phyloP scores from a whole-genome alignment of 2,329 filamentous ascomycete genomes.

The Rutstroemia sp. region DNA sequence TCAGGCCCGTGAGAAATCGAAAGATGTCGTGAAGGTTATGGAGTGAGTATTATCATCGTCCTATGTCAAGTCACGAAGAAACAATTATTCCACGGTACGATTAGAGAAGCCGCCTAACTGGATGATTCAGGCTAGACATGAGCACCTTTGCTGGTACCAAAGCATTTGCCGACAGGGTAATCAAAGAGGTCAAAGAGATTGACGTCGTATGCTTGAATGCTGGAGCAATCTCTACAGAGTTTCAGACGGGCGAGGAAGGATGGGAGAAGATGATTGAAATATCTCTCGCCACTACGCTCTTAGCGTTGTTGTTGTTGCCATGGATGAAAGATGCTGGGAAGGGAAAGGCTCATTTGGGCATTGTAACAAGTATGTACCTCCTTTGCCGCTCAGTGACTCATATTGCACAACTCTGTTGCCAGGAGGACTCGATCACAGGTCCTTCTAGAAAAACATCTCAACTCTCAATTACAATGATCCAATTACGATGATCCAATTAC shows the following conservation, averaged over 20 bases:
- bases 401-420: too few species aligned
- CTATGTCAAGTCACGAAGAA: not conserved
- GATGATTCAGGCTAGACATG: constrained; percentile 18
- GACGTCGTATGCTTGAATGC: constrained; percentile 29
- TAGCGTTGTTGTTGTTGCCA: constrained; percentile 45
- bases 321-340: constrained; percentile 34
- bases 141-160: constrained; percentile 18
- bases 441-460: too few species aligned
- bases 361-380: constrained; percentile 19
- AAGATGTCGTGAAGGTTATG: constrained; percentile 17
- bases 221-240: constrained; percentile 18
- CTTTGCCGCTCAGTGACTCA: too few species aligned
- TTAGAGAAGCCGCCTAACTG: not conserved
- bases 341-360: constrained; percentile 19
- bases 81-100: too few species aligned
- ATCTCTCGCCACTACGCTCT: constrained; percentile 45
- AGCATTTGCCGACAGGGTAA: constrained; percentile 20
- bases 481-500: too few species aligned
- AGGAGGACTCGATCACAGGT: too few species aligned
- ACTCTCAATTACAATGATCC: too few species aligned
- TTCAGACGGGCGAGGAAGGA: constrained; percentile 30
- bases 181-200: constrained; percentile 18
- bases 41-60: not conserved
- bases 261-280: constrained; percentile 49
- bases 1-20: constrained; percentile 15